These are phyloP conservation scores for Pseudocercospora cruenta DNA, from an alignment of 2,329 filamentous ascomycete genomes.

Conservation along the genomic window DNA sequence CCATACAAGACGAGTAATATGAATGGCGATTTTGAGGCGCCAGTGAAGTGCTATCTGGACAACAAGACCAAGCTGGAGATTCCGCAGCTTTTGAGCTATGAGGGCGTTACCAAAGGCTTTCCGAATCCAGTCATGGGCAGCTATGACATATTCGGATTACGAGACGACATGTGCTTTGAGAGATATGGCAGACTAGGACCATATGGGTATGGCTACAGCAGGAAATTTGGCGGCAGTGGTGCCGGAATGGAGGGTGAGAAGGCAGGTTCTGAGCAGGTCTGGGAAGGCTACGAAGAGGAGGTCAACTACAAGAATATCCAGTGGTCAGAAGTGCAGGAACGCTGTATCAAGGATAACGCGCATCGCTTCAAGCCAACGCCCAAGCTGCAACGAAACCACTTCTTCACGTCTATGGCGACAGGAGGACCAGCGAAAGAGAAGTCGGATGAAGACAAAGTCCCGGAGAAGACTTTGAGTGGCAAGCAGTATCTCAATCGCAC, in stretches of 20 bases:
- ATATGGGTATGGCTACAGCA: slow-evolving; percentile 86
- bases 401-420: slow-evolving; percentile 46
- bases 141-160: slow-evolving; percentile 75
- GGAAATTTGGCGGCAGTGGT: slow-evolving; percentile 76
- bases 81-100: slow-evolving; percentile 72
- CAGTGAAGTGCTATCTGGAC: slow-evolving; percentile 80
- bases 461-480: slow-evolving; percentile 18
- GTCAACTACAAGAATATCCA: slow-evolving; percentile 77
- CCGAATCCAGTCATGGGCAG: slow-evolving; percentile 86
- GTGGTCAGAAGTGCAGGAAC: slow-evolving; percentile 77
- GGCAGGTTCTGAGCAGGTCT: slow-evolving; percentile 78
- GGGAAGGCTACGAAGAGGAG: slow-evolving; percentile 65
- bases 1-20: slow-evolving; percentile 67
- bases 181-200: slow-evolving; percentile 84
- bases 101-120: slow-evolving; percentile 80
- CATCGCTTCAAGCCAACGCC: slow-evolving; percentile 63
- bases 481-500: slow-evolving; percentile 60
- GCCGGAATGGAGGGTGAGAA: slow-evolving; percentile 83
- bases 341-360: slow-evolving; percentile 72
- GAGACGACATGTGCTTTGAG: slow-evolving; percentile 90
- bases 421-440: slow-evolving; percentile 35
- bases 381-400: slow-evolving; percentile 38
- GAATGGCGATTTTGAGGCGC: slow-evolving; percentile 56
- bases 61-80: slow-evolving; percentile 64
- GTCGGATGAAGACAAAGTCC: slow-evolving; percentile 21